Conservation (phyloP, 192 early-diverging fungal genomes). For the Podila minutissima region DNA sequence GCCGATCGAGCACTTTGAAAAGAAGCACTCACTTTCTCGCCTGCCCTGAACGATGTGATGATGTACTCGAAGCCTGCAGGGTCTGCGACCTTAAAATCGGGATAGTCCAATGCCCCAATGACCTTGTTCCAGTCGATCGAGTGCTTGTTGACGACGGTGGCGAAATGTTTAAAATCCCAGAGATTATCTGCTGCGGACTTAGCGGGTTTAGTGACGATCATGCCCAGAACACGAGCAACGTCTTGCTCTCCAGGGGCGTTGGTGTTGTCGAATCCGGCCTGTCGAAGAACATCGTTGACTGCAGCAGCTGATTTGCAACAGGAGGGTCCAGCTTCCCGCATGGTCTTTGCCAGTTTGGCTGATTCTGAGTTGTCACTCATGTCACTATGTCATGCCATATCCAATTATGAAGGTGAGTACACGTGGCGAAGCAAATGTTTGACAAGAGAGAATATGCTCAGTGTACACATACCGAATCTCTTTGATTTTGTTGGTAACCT, state of each 20-base stretch:
- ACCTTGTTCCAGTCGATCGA: constrained; percentile 69
- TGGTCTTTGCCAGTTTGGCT: constrained; percentile 49
- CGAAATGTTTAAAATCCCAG: constrained; percentile 75
- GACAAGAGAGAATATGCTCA: background rate
- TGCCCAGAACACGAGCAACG: constrained; percentile 69
- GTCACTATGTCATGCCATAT: constrained; percentile 17
- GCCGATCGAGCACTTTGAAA: background rate
- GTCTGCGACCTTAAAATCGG: constrained; percentile 67
- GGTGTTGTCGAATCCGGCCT: constrained; percentile 45
- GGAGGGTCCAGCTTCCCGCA: constrained; percentile 62
- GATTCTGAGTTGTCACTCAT: constrained; percentile 38
- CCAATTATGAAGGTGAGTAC: background rate
- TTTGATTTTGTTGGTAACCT: constrained; percentile 18
- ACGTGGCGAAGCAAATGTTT: background rate
- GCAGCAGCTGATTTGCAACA: constrained; percentile 54
- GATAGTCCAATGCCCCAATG: constrained; percentile 69
- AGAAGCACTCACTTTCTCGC: constrained; percentile 56
- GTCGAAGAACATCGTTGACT: constrained; percentile 54
- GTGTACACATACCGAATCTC: constrained; percentile 31
- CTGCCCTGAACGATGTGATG: constrained; percentile 65
- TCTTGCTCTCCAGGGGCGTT: constrained; percentile 55
- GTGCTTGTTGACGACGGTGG: constrained; percentile 60
- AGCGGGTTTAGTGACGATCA: constrained; percentile 64
- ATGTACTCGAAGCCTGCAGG: constrained; percentile 68
- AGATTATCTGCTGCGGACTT: constrained; percentile 49